Percentiles rank a stretch among this genome's conserved stretches.
These are phyloP conservation scores for Phytophthora pluvialis DNA, from an alignment of 352 stramenopile species.

Conservation along the genomic window DNA sequence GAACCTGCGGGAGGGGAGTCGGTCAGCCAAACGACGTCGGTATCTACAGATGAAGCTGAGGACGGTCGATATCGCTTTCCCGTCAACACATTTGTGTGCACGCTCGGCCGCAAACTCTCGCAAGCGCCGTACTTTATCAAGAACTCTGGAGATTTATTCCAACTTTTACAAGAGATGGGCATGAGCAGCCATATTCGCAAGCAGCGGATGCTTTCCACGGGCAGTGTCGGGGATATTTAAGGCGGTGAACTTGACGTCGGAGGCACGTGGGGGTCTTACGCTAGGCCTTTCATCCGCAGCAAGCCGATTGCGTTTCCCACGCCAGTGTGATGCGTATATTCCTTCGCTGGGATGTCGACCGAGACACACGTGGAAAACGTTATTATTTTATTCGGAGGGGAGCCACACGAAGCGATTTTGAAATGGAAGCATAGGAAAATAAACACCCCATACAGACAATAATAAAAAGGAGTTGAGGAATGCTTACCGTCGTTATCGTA, in stretches of 20 bases:
- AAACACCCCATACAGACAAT: conserved; percentile 14
- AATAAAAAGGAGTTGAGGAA: conserved; percentile 10
- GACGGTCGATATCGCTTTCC: conserved; percentile 73
- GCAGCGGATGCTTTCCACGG: conserved; percentile 71
- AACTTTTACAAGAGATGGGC: conserved; percentile 85
- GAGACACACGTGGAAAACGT: conserved; percentile 21
- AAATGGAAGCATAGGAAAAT: conserved; percentile 25
- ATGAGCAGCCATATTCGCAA: conserved; percentile 82
- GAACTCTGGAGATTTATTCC: conserved; percentile 86
- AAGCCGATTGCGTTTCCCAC: conserved; percentile 81
- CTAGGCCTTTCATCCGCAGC: conserved; percentile 67
- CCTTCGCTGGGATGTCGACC: conserved; percentile 47
- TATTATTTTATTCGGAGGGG: conserved; percentile 40
- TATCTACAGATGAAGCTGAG: conserved; percentile 47
- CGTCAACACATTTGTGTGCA: conserved; percentile 89
- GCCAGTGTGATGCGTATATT: conserved; percentile 75
- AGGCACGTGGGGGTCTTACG: conserved; percentile 28
- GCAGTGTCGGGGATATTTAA: conserved; percentile 35
- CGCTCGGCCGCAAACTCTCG: conserved; percentile 78
- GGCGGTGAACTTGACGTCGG: background rate
- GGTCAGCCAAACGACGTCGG: conserved; percentile 35
- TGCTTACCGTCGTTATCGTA: conserved; percentile 77
- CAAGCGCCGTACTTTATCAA: conserved; percentile 90
- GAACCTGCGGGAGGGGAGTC: conserved; percentile 22
- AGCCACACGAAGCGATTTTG: conserved; percentile 33